Base-by-base conservation (phyloP, 805 yeast species). In the Wickerhamomyces canadensis region DNA sequence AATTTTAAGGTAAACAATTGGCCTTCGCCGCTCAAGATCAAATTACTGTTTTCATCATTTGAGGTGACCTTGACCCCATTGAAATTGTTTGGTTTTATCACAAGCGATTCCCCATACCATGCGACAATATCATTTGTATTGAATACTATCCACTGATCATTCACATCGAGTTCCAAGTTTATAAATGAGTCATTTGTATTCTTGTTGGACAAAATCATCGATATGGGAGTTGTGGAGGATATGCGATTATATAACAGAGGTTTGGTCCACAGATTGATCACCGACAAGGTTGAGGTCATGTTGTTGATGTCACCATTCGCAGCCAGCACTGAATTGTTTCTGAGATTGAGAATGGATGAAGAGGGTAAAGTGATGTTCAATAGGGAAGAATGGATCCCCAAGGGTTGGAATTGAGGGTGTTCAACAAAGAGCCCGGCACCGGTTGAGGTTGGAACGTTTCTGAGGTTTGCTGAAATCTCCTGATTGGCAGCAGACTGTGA, bases 391-490 rank as follows among this genome's bases (percentile, higher is more conserved):
- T 54, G 48, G 9, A 57, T 49, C 2, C 57, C 54, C 35, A 57
- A 37, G 18, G 58, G 52, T 27, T 55, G 40, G 37, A 58, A 58
- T 10, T 45, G 48, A 5, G 63, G 57, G 21, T 48, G 38, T 27
- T 57, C 58, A 17, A 57, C 41, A 36, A 60, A 58, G 4, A 57
- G 55, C 1, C 62, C 64, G 5, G 51, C 35, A 2, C 59, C 59
- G 3, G 60, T 55, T 10, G 45, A 38, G 4, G 41, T 38, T 12
- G 50, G 49, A 1, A 43, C 36, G 3, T 41, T 19, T 9, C 38
- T 40, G 5, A 43, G 28, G 12, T 19, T 19, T 11, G 32, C 22
- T 13, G 34, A 12, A 12, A 36, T 4, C 4, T 33, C 34, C 23
- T 21, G 23, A 10, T 7, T 21, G 7, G 10, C n/a, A n/a, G n/a